A percentile compares a stretch with the other conserved stretches of the same genome.
These are phyloP conservation scores for Aspergillus jensenii DNA, from an alignment of 2,329 filamentous ascomycete genomes.

Conservation along the genomic window DNA sequence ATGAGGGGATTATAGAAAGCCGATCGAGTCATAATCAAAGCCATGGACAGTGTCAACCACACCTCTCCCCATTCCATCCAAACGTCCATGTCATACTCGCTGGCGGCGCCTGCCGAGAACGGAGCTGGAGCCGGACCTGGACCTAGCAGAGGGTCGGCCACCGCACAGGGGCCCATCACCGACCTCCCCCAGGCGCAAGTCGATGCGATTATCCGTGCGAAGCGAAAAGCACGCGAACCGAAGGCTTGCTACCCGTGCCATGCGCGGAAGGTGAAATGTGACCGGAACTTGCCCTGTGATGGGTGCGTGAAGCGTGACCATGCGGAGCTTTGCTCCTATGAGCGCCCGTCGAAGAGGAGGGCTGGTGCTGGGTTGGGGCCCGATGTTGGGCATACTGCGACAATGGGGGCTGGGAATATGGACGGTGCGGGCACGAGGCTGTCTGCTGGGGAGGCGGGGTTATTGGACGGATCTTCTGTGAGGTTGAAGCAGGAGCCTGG, in stretches of 20 bases:
- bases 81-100: slow-evolving; percentile 30
- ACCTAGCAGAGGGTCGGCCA: too few relatives aligned
- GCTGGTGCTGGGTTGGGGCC: slow-evolving; percentile 27
- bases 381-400: slow-evolving; percentile 12
- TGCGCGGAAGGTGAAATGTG: slow-evolving; percentile 51
- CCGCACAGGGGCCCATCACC: slow-evolving; percentile 24
- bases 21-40: neutral
- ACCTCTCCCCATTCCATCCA: slow-evolving; percentile 34
- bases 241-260: slow-evolving; percentile 49
- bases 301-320: slow-evolving; percentile 51
- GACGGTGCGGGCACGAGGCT: neutral
- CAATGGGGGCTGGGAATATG: neutral
- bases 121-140: too few relatives aligned
- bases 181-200: slow-evolving; percentile 48
- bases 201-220: slow-evolving; percentile 49
- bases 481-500: slow-evolving; percentile 27
- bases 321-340: slow-evolving; percentile 50
- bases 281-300: slow-evolving; percentile 50
- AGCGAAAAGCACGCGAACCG: slow-evolving; percentile 49
- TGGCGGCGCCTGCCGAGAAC: slow-evolving; percentile 24
- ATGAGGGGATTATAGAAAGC: neutral
- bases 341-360: slow-evolving; percentile 49
- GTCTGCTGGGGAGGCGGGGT: slow-evolving; percentile 1
- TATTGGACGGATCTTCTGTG: slow-evolving; percentile 21
- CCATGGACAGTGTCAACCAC: neutral